A percentile compares a stretch with the other conserved stretches of the same genome.
Evolutionary conservation across 441 rosid genomes (phyloP).

Genomic region (Rhodomyrtus psidioides): DNA sequence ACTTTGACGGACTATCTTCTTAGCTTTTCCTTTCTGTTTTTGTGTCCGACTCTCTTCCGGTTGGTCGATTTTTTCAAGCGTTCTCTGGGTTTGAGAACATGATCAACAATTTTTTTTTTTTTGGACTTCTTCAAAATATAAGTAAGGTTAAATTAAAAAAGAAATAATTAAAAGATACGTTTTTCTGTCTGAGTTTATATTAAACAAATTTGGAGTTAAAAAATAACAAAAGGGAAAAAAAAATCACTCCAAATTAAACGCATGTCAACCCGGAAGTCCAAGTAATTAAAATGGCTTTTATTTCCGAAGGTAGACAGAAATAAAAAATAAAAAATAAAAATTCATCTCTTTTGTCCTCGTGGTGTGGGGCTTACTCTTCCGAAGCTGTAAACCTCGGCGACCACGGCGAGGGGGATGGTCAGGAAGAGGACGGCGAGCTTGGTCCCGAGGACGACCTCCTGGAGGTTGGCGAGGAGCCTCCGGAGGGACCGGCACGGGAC

Average conservation of each 20-base stretch:
- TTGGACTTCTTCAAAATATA: not conserved
- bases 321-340: too few species aligned
- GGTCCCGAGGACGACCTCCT: slow-evolving; percentile 75
- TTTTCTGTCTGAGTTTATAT: not conserved
- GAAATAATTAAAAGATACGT: not conserved
- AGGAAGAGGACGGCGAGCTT: slow-evolving; percentile 69
- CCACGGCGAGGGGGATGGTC: slow-evolving; percentile 60
- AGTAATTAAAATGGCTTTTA: not conserved
- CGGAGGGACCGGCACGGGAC: slow-evolving; percentile 38
- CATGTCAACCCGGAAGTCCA: not conserved
- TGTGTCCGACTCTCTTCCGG: too few species aligned
- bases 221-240: not conserved
- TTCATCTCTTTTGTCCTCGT: not conserved
- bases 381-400: slow-evolving; percentile 35
- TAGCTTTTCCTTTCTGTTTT: too few species aligned
- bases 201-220: not conserved
- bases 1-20: too few species aligned
- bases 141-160: not conserved
- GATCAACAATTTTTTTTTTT: not conserved
- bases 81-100: not conserved
- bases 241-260: not conserved
- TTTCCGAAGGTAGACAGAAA: not conserved
- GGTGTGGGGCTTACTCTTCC: slow-evolving; percentile 45
- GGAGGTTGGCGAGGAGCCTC: slow-evolving; percentile 45
- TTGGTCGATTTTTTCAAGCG: too few species aligned